Evolutionary conservation across 2,329 filamentous ascomycete genomes (phyloP).

Genomic region (Fusarium nelsonii): DNA sequence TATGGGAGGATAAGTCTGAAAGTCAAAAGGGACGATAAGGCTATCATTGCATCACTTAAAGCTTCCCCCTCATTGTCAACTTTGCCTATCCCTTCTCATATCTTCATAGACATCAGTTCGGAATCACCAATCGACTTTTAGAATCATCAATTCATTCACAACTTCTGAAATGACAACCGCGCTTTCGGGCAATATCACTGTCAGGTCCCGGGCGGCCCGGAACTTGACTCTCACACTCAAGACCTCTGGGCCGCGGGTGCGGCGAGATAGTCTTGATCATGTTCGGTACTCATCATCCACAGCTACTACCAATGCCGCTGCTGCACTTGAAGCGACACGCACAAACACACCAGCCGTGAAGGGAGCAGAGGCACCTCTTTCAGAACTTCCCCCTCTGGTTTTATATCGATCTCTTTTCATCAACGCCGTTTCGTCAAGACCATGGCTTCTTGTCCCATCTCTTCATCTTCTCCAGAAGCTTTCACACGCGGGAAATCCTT

Average conservation of each 20-base stretch:
- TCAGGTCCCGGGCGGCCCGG: slow-evolving; percentile 27
- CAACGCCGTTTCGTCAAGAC: slow-evolving; percentile 61
- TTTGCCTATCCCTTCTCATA: not conserved
- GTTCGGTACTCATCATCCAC: slow-evolving; percentile 15
- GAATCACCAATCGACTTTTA: not conserved
- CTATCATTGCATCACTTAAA: slow-evolving; percentile 19
- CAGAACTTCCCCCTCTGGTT: slow-evolving; percentile 51
- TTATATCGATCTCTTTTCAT: slow-evolving; percentile 58
- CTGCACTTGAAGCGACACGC: slow-evolving; percentile 27
- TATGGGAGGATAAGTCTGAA: not conserved
- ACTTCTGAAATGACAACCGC: slow-evolving; percentile 30
- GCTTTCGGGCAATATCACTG: slow-evolving; percentile 25
- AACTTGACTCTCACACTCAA: slow-evolving; percentile 21
- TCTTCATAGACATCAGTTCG: not conserved
- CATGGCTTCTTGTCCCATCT: slow-evolving; percentile 54
- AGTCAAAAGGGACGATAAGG: slow-evolving; percentile 27
- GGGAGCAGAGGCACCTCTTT: slow-evolving; percentile 39
- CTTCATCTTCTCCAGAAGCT: slow-evolving; percentile 54
- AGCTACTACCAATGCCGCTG: slow-evolving; percentile 13
- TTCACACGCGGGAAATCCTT: slow-evolving; percentile 54
- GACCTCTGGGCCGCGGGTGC: not conserved
- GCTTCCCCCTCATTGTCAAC: not conserved
- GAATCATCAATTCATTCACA: not conserved
- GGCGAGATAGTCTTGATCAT: slow-evolving; percentile 15
- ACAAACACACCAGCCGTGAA: slow-evolving; percentile 9